Evolutionary conservation across 1,284 basidiomycete genomes (phyloP), one percentile per base, ranked within the genome.

Genomic region (Psilocybe mexicana): DNA sequence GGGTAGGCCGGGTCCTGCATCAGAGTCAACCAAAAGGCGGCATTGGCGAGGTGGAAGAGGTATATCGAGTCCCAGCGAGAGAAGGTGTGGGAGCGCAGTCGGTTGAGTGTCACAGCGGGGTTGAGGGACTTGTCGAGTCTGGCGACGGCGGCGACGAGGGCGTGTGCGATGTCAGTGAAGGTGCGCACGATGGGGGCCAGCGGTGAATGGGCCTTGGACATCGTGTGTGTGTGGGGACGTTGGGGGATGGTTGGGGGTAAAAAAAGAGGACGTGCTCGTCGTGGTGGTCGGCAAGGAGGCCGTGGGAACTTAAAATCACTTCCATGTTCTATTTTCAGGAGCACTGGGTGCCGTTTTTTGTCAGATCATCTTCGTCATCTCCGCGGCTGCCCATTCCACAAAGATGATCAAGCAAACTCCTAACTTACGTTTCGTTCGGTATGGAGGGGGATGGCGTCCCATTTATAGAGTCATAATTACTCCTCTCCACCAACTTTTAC

Each of bases 111-210:
- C 61, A 88, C 82, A 23, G 74, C 70, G 0, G 92, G 92, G 28
- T 87, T 85, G 12, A 91, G 67, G 0, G 89, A 92, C 68, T 88
- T 88, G 79, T 94, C 91, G 24, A 94, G 77, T 6, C 91, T 84
- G 30, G 76, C 82, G 8, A 87, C 78, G 1, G 79, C 89, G 10
- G 83, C 80, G 8, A 80, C 54, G 55, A 91, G 73, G 1, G 89
- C 86, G 24, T 60, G 59, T 25, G 51, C 52, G 36, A 65, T 38
- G 45, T 63, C 52, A 35, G 56, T 57, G 35, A 60, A 45, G 14
- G 57, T 60, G 33, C 58, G 61, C 26, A 49, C 47, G 11, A 65
- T 40, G 46, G 59, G 48, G 6, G 55, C 60, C 44, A 62, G 50
- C 28, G 58, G 57, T 7, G 42, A 57, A 10, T 52, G 61, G 38